phyloP scores from a whole-genome alignment of 805 yeast species.

The Suhomyces kilbournensis region DNA sequence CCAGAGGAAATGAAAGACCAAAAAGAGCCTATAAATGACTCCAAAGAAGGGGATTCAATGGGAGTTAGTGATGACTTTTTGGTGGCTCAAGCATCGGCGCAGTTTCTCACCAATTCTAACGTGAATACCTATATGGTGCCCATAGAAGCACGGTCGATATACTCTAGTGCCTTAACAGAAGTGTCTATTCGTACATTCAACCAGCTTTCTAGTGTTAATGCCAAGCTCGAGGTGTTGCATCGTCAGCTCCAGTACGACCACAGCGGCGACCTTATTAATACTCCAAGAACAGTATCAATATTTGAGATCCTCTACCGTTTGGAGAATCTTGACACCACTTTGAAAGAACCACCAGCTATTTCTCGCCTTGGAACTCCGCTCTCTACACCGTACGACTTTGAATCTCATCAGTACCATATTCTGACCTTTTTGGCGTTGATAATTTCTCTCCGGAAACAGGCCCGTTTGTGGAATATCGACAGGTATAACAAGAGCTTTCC shows the following conservation, averaged over 20 bases:
- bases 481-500: constrained; percentile 24
- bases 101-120: constrained; percentile 29
- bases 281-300: constrained; percentile 32
- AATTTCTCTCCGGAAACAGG: constrained; percentile 48
- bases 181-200: constrained; percentile 42
- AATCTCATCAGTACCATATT: constrained; percentile 13
- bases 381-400: constrained; percentile 5
- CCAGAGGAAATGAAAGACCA: constrained; percentile 13
- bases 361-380: constrained; percentile 6
- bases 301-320: constrained; percentile 28
- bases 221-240: constrained; percentile 47
- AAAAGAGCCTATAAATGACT: neutral
- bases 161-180: constrained; percentile 32
- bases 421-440: constrained; percentile 40
- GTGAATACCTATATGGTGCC: constrained; percentile 39
- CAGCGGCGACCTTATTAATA: constrained; percentile 25
- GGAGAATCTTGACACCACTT: constrained; percentile 1
- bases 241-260: constrained; percentile 41
- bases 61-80: constrained; percentile 20
- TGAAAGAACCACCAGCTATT: neutral
- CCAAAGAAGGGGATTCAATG: neutral
- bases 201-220: constrained; percentile 34
- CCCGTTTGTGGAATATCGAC: constrained; percentile 43
- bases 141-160: constrained; percentile 29
- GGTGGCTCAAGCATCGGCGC: constrained; percentile 34